These are phyloP conservation scores for Amanita exitialis DNA, from an alignment of 768 basidiomycete species.

Conservation along the genomic window DNA sequence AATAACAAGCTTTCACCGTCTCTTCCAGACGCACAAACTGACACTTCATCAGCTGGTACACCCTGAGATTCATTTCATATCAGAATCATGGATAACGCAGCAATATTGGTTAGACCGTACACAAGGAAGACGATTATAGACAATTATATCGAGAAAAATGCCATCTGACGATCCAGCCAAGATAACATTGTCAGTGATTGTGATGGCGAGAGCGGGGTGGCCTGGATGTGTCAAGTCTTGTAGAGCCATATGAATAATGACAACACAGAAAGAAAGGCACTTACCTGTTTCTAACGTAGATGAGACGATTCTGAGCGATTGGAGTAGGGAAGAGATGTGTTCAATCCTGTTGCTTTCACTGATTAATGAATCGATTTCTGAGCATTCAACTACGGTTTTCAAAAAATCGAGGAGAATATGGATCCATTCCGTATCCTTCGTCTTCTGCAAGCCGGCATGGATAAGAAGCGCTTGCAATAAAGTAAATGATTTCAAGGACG, in stretches of 20 bases:
- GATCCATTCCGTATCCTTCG: conserved; percentile 71
- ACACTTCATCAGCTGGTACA: conserved; percentile 52
- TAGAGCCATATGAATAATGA: background rate
- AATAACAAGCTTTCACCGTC: conserved; percentile 58
- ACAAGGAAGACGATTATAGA: conserved; percentile 66
- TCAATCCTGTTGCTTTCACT: conserved; percentile 37
- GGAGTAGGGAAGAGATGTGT: conserved; percentile 43
- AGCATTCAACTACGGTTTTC: conserved; percentile 51
- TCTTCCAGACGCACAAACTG: conserved; percentile 48
- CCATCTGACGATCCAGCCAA: conserved; percentile 58
- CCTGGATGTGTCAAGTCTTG: conserved; percentile 54
- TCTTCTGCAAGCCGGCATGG: conserved; percentile 44
- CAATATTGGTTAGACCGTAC: conserved; percentile 33
- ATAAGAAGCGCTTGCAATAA: conserved; percentile 65
- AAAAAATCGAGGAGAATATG: conserved; percentile 71
- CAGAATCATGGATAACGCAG: background rate
- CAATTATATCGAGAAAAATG: conserved; percentile 43
- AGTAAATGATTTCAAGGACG: conserved; percentile 71
- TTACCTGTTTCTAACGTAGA: conserved; percentile 46
- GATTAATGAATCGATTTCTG: conserved; percentile 41
- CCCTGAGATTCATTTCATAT: conserved; percentile 28
- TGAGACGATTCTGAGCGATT: conserved; percentile 37
- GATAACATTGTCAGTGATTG: conserved; percentile 33
- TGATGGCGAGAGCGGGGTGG: conserved; percentile 57
- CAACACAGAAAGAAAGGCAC: conserved; percentile 4